Conservation (phyloP, 2,329 filamentous ascomycete genomes). For the Coniochaeta ligniaria region DNA sequence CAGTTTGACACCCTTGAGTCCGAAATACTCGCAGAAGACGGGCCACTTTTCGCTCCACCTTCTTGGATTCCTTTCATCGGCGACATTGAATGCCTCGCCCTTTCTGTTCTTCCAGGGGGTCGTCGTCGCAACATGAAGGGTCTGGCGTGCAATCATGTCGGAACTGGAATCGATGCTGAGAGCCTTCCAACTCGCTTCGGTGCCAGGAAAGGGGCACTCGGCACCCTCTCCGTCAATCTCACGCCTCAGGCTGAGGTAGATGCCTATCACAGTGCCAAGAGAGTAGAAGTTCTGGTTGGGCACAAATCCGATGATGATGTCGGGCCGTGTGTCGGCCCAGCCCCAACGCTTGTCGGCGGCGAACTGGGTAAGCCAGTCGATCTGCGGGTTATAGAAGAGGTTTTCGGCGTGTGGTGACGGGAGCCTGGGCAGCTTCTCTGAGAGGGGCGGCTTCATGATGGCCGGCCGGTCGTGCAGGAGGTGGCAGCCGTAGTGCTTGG, state of each 20-base stretch:
- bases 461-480: constrained; percentile 28
- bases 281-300: constrained; percentile 31
- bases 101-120: constrained; percentile 9
- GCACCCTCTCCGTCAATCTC: constrained; percentile 28
- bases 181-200: constrained; percentile 25
- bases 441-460: constrained; percentile 25
- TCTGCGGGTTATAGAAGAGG: constrained; percentile 32
- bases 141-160: constrained; percentile 25
- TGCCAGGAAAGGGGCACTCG: constrained; percentile 29
- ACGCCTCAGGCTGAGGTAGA: constrained; percentile 27
- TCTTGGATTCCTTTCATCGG: constrained; percentile 10
- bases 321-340: constrained; percentile 30
- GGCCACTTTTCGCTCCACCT: constrained; percentile 18
- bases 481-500: constrained; percentile 32
- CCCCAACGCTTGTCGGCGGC: constrained; percentile 28
- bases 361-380: constrained; percentile 27
- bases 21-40: constrained; percentile 14
- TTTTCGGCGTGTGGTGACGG: constrained; percentile 23
- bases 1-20: constrained; percentile 16
- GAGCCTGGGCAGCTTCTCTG: constrained; percentile 23
- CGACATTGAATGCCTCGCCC: constrained; percentile 16
- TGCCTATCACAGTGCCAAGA: constrained; percentile 25
- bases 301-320: constrained; percentile 32
- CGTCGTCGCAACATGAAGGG: constrained; percentile 11
- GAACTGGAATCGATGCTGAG: constrained; percentile 29